Evolutionary conservation across 768 basidiomycete species (phyloP).

Genomic region (Hortiboletus campestris): DNA sequence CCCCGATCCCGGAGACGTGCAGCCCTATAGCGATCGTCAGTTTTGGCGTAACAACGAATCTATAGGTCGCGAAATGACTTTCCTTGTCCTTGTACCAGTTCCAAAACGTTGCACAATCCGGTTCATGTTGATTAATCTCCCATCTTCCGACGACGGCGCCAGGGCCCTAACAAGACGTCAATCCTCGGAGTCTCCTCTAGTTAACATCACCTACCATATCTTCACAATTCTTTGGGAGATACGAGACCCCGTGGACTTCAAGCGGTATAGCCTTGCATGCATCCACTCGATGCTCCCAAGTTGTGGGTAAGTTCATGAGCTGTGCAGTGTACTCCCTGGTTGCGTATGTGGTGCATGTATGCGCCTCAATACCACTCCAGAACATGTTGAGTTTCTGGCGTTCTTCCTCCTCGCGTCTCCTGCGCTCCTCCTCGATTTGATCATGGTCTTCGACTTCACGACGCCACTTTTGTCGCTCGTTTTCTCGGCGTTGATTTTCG

Average conservation of each 20-base stretch:
- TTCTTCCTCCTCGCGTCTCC: constrained; percentile 24
- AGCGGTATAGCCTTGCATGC: constrained; percentile 27
- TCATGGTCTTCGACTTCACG: constrained; percentile 21
- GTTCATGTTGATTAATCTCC: constrained; percentile 26
- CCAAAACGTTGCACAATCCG: constrained; percentile 30
- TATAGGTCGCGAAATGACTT: neutral
- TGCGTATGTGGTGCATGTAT: constrained; percentile 25
- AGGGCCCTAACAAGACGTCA: constrained; percentile 13
- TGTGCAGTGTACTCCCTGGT: constrained; percentile 30
- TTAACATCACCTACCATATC: constrained; percentile 9
- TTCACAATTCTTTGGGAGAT: constrained; percentile 22
- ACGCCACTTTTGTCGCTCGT: constrained; percentile 13
- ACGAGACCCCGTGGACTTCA: constrained; percentile 20
- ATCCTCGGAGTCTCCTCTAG: neutral
- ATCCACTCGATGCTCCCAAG: constrained; percentile 22
- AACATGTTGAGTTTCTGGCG: constrained; percentile 28
- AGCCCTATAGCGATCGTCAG: constrained; percentile 14
- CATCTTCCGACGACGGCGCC: constrained; percentile 25
- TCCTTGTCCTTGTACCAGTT: constrained; percentile 30
- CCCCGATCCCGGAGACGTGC: constrained; percentile 21
- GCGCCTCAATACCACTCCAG: constrained; percentile 17
- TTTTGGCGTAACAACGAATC: neutral
- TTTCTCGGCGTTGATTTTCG: constrained; percentile 7
- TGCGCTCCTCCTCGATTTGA: constrained; percentile 12
- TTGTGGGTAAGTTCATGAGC: constrained; percentile 26